phyloP scores from a whole-genome alignment of 495 filamentous ascomycete genomes.

The Neurospora sp. region DNA sequence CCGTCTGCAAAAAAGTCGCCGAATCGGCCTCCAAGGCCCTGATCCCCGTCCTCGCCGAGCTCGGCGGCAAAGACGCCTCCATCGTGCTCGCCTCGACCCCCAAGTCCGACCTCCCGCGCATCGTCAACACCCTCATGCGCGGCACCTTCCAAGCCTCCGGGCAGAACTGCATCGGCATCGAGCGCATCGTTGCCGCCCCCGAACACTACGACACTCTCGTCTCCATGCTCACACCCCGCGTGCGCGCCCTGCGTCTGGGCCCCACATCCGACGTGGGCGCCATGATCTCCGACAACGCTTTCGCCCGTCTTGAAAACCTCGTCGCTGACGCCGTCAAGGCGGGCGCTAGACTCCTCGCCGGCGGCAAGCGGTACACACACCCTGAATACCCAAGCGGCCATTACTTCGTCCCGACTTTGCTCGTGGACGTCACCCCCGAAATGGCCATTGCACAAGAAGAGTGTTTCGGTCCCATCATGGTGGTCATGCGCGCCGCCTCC shows the following conservation, averaged over 20 bases:
- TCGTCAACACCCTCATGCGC: conserved; percentile 75
- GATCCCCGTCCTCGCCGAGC: conserved; percentile 75
- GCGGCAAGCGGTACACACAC: conserved; percentile 65
- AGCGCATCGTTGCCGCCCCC: conserved; percentile 78
- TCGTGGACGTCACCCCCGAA: conserved; percentile 66
- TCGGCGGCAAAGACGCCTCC: conserved; percentile 94
- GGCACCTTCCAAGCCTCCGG: conserved; percentile 94
- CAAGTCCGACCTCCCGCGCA: conserved; percentile 48
- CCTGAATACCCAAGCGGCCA: conserved; percentile 64
- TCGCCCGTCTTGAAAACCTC: conserved; percentile 57
- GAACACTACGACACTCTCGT: conserved; percentile 63
- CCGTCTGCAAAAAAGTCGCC: conserved; percentile 81
- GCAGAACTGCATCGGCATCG: conserved; percentile 96
- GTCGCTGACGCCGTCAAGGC: conserved; percentile 64
- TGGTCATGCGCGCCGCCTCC: conserved; percentile 59
- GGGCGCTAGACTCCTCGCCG: conserved; percentile 72
- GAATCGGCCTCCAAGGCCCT: conserved; percentile 73
- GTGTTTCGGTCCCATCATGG: conserved; percentile 84
- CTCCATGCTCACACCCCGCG: conserved; percentile 56
- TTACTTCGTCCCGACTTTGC: conserved; percentile 83
- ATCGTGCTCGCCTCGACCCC: conserved; percentile 74
- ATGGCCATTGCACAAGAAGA: conserved; percentile 88
- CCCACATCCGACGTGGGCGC: conserved; percentile 70
- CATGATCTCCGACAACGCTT: conserved; percentile 69
- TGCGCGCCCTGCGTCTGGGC: conserved; percentile 58